Conservation (phyloP, 805 yeast genomes). For the Saccharomycopsis lassenensis region DNA sequence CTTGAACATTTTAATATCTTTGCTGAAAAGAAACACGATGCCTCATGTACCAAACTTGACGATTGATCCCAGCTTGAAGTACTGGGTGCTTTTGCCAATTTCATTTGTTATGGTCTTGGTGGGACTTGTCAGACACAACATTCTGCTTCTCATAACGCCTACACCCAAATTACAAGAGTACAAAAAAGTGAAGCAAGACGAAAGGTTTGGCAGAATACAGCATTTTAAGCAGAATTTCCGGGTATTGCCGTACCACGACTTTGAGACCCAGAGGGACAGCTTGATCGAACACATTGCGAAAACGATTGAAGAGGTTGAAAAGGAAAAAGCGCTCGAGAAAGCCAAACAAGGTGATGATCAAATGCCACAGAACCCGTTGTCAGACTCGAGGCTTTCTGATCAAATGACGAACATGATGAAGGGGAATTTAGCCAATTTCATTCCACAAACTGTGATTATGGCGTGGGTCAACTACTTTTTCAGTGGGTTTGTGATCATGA, state of each 20-base stretch:
- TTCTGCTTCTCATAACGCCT: conserved; percentile 51
- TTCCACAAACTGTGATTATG: conserved; percentile 91
- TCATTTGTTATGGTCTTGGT: conserved; percentile 82
- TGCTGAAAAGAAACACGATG: conserved; percentile 3
- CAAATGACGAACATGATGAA: conserved; percentile 68
- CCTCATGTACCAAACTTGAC: conserved; percentile 38
- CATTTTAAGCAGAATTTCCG: conserved; percentile 44
- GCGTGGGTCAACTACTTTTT: conserved; percentile 93
- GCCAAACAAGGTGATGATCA: conserved; percentile 26
- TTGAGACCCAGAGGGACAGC: conserved; percentile 39
- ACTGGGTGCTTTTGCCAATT: conserved; percentile 89
- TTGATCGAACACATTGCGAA: conserved; percentile 37
- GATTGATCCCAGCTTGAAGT: conserved; percentile 71
- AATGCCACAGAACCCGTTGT: conserved; percentile 44
- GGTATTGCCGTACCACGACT: conserved; percentile 42
- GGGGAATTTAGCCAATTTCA: conserved; percentile 68
- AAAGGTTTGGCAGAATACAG: conserved; percentile 49
- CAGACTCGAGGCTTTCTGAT: conserved; percentile 64
- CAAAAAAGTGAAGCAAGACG: conserved; percentile 47
- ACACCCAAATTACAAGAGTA: conserved; percentile 42
- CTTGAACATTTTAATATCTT: too few relatives aligned
- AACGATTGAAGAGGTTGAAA: conserved; percentile 32
- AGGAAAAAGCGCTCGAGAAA: conserved; percentile 37
- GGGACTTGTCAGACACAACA: conserved; percentile 65
- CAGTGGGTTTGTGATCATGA: conserved; percentile 81